phyloP scores from a whole-genome alignment of 75 land plant species.

The Larix kaempferi region DNA sequence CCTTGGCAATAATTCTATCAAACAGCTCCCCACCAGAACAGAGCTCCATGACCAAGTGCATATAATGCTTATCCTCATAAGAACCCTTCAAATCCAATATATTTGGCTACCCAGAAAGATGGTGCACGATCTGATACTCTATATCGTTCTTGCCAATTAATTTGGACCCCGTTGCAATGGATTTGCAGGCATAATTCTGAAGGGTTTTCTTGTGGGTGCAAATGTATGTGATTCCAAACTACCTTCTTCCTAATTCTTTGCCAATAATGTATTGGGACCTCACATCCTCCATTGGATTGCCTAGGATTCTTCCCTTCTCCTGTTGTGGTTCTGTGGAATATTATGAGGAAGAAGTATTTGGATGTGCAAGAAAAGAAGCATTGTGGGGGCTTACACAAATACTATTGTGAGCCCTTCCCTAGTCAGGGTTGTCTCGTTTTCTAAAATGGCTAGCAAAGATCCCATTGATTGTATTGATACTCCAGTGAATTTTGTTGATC shows the following conservation, averaged over 20 bases:
- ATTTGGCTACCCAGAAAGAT: slow-evolving; percentile 50
- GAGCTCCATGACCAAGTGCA: no score
- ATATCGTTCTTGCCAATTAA: slow-evolving; percentile 34
- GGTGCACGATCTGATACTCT: slow-evolving; percentile 66
- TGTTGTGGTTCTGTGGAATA: slow-evolving; percentile 8
- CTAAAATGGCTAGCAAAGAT: slow-evolving; percentile 8
- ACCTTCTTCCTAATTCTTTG: slow-evolving; percentile 59
- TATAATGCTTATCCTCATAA: no score
- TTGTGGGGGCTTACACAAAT: background rate
- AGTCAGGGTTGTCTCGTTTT: background rate
- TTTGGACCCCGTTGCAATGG: slow-evolving; percentile 44
- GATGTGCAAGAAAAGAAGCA: no score
- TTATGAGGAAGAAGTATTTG: background rate
- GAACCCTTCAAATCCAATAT: no score
- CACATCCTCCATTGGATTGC: slow-evolving; percentile 43
- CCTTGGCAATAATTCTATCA: no score
- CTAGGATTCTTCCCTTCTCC: slow-evolving; percentile 41
- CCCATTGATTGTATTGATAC: slow-evolving; percentile 7
- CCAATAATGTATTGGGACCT: slow-evolving; percentile 30
- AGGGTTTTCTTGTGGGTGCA: slow-evolving; percentile 32
- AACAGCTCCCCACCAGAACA: no score
- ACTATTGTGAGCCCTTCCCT: background rate
- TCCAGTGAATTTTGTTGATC: no score
- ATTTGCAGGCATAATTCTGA: slow-evolving; percentile 47
- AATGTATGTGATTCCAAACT: slow-evolving; percentile 58